Percentiles rank a stretch among this genome's conserved stretches.
phyloP scores from a whole-genome alignment of 306 rosid genomes.

The Vicia faba region DNA sequence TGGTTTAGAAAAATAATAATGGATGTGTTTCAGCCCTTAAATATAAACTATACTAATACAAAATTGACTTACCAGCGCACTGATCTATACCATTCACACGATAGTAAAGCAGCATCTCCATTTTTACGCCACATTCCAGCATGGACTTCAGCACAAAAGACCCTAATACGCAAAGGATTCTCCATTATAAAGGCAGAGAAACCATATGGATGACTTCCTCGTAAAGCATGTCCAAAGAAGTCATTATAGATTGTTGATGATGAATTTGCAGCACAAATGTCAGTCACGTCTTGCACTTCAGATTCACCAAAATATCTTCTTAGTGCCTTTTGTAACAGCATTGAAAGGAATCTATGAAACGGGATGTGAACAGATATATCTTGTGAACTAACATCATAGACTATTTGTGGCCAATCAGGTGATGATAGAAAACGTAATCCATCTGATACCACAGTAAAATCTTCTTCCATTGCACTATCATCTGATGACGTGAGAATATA shows the following conservation, averaged over 20 bases:
- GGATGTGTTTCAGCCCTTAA: constrained; percentile 21
- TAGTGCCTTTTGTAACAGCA: constrained; percentile 78
- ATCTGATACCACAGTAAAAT: constrained; percentile 56
- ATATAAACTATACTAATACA: constrained; percentile 32
- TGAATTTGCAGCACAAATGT: constrained; percentile 45
- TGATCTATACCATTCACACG: constrained; percentile 83
- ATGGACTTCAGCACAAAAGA: constrained; percentile 91
- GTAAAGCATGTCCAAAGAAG: constrained; percentile 72
- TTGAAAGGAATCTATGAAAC: constrained; percentile 82
- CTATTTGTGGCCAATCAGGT: constrained; percentile 86
- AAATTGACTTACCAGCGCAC: constrained; percentile 74
- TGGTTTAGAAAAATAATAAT: constrained; percentile 8
- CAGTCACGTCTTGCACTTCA: constrained; percentile 44
- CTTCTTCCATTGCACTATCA: constrained; percentile 63
- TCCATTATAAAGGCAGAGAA: constrained; percentile 94
- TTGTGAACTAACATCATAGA: constrained; percentile 82
- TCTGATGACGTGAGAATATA: constrained; percentile 16
- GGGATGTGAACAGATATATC: constrained; percentile 88
- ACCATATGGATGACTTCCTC: constrained; percentile 86
- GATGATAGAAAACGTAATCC: constrained; percentile 59
- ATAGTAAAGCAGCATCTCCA: constrained; percentile 80
- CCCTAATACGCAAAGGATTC: constrained; percentile 92
- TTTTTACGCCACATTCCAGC: constrained; percentile 98
- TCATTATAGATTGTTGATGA: constrained; percentile 49
- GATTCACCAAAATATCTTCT: constrained; percentile 69